A percentile compares a stretch with the other conserved stretches of the same genome.
Conservation (phyloP, 2,329 filamentous ascomycete genomes). For the Laburnicola sp. region DNA sequence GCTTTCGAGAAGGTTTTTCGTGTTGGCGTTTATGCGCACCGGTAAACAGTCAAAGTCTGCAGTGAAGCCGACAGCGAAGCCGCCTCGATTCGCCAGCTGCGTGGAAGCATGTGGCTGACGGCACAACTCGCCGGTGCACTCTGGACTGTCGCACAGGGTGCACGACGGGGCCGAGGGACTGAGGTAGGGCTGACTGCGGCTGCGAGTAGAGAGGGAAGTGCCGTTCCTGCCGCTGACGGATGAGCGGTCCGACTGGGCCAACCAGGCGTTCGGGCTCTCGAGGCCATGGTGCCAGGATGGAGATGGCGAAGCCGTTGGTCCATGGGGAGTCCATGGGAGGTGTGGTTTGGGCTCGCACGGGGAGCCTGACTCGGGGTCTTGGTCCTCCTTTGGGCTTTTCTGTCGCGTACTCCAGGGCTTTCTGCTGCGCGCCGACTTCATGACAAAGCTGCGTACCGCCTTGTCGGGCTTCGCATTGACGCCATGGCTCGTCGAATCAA, state of each 20-base stretch:
- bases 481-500: constrained; percentile 36
- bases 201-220: constrained; percentile 17
- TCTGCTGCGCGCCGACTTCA: constrained; percentile 38
- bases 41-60: constrained; percentile 30
- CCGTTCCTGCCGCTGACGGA: constrained; percentile 22
- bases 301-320: not conserved
- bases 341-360: constrained; percentile 1
- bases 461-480: constrained; percentile 37
- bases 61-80: constrained; percentile 20
- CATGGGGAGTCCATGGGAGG: not conserved
- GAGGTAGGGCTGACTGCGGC: constrained; percentile 17
- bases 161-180: constrained; percentile 19
- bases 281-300: constrained; percentile 9
- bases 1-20: constrained; percentile 27
- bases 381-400: constrained; percentile 25
- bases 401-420: constrained; percentile 40
- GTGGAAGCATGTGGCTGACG: constrained; percentile 9
- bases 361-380: constrained; percentile 4
- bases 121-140: constrained; percentile 18
- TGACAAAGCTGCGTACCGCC: constrained; percentile 41
- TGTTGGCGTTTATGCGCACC: constrained; percentile 25
- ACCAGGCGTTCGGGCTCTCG: constrained; percentile 12
- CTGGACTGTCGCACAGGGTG: constrained; percentile 19
- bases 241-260: constrained; percentile 16
- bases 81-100: constrained; percentile 11